Conservation (phyloP, 306 rosid species). For the Cucurbita moschata region DNA sequence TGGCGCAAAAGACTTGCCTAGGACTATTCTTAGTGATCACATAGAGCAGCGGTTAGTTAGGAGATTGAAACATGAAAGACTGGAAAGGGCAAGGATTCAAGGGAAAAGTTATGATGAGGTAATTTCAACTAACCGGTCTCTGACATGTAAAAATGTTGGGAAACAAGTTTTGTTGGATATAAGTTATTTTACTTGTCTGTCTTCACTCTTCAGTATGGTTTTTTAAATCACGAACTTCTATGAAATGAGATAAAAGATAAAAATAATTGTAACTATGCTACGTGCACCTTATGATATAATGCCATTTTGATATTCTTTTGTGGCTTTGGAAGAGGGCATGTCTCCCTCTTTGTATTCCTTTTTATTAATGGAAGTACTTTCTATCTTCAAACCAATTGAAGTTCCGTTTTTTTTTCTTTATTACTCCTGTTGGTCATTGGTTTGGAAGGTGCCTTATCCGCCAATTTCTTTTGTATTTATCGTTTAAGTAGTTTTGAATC, state of each 20-base stretch:
- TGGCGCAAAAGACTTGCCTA: constrained; percentile 94
- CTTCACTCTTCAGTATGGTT: neutral
- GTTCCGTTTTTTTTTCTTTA: too few relatives aligned
- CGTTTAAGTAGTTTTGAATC: neutral
- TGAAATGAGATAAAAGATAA: neutral
- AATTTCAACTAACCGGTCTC: constrained; percentile 6
- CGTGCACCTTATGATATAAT: neutral
- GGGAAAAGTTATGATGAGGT: constrained; percentile 91
- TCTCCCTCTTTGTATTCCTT: neutral
- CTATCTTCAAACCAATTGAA: neutral
- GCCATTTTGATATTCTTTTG: neutral
- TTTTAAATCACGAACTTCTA: neutral
- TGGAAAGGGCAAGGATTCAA: constrained; percentile 74
- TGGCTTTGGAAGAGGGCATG: neutral
- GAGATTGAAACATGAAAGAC: constrained; percentile 58
- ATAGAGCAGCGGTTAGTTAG: constrained; percentile 65
- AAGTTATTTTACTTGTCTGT: neutral
- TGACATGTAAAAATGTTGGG: neutral
- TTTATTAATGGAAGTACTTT: neutral
- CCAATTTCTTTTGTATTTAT: neutral
- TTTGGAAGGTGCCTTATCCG: neutral
- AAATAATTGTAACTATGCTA: neutral
- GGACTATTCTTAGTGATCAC: constrained; percentile 80
- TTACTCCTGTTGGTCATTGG: neutral
- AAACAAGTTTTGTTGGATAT: neutral